Evolutionary conservation across 306 rosid genomes (phyloP).

Genomic region (Ammopiptanthus mongolicus): DNA sequence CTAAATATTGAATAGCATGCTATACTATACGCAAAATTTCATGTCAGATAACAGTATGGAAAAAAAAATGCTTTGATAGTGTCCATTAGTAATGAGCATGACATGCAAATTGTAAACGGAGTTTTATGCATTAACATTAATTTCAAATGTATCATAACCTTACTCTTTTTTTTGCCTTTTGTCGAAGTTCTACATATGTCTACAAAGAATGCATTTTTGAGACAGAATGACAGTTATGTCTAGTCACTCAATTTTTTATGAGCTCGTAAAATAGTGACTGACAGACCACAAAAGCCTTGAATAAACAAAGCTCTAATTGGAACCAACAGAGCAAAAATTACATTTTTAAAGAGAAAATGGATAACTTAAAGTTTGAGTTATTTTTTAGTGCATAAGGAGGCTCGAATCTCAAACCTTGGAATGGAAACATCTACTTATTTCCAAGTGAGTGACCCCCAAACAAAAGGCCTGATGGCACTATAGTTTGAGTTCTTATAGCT

Average conservation of each 20-base stretch:
- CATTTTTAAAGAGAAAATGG: not conserved
- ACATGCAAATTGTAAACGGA: not conserved
- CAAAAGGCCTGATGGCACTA: not conserved
- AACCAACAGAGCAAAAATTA: not conserved
- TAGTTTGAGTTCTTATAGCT: not conserved
- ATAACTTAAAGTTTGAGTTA: not conserved
- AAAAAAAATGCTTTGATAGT: constrained; percentile 5
- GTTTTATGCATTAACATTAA: not conserved
- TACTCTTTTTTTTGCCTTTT: not conserved
- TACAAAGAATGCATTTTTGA: not conserved
- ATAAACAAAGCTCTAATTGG: not conserved
- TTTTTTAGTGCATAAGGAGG: not conserved
- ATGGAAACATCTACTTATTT: not conserved
- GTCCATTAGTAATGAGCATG: not conserved
- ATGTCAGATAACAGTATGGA: not conserved
- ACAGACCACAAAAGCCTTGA: not conserved
- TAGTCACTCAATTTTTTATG: not conserved
- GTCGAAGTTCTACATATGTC: not conserved
- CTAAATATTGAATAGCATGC: no score
- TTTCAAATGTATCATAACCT: not conserved
- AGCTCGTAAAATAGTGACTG: not conserved
- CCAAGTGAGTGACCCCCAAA: constrained; percentile 5
- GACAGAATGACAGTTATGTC: not conserved
- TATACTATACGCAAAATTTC: no score
- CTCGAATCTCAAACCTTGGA: not conserved